Percentiles rank a stretch among this genome's conserved stretches.
Conservation (phyloP, 441 rosid species). For the Jatropha multifida region DNA sequence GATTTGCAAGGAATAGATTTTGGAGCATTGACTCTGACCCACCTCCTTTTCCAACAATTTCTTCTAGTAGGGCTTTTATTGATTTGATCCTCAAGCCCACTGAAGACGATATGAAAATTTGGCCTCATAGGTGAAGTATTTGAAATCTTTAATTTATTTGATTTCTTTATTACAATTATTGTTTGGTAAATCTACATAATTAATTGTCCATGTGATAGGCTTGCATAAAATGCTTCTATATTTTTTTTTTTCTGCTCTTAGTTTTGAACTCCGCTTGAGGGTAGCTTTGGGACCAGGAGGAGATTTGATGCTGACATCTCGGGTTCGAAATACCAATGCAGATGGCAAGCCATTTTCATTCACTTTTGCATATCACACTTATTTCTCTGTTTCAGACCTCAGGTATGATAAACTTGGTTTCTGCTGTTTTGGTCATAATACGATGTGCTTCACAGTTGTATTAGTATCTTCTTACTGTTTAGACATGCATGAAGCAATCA, state of each 20-base stretch:
- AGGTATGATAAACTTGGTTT: constrained; percentile 43
- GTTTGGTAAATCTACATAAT: not conserved
- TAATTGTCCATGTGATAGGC: constrained; percentile 1
- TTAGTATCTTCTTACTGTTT: not conserved
- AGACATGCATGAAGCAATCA: not conserved
- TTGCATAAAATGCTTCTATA: constrained; percentile 10
- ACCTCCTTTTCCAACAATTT: constrained; percentile 56
- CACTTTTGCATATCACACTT: constrained; percentile 92
- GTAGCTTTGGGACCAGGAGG: constrained; percentile 75
- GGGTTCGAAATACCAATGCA: constrained; percentile 69
- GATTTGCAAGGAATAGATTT: constrained; percentile 84
- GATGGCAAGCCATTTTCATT: constrained; percentile 89
- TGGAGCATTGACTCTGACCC: constrained; percentile 77
- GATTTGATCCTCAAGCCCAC: constrained; percentile 74
- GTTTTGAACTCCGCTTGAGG: constrained; percentile 88
- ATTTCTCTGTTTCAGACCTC: constrained; percentile 85
- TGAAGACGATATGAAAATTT: constrained; percentile 73
- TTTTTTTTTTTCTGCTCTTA: constrained; percentile 26
- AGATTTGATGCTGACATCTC: constrained; percentile 82
- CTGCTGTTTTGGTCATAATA: not conserved
- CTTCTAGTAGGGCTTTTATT: constrained; percentile 46
- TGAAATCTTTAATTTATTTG: constrained; percentile 18
- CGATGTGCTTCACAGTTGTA: not conserved
- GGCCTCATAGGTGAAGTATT: constrained; percentile 70
- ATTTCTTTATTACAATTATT: not conserved